Conservation (phyloP, 1,284 basidiomycete genomes). For the Leccinum griseonigrum region DNA sequence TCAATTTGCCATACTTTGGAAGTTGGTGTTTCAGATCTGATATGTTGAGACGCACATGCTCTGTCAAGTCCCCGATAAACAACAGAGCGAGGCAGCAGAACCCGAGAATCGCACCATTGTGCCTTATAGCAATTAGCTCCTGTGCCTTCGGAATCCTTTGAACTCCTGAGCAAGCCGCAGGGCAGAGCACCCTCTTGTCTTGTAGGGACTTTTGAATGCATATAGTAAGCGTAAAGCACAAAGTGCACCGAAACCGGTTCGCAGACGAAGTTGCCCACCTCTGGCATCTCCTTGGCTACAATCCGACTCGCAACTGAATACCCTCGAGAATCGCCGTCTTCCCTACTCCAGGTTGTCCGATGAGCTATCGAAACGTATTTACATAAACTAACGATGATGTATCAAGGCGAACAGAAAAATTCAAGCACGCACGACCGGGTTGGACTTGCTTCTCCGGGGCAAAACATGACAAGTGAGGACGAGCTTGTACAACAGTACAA, state of each 20-base stretch:
- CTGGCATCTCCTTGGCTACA: slow-evolving; percentile 88
- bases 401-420: neutral
- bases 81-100: neutral
- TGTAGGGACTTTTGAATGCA: slow-evolving; percentile 62
- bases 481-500: no score
- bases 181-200: slow-evolving; percentile 77
- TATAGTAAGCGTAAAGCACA: slow-evolving; percentile 26
- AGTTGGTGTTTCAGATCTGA: slow-evolving; percentile 78
- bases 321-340: slow-evolving; percentile 95
- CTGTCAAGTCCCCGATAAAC: slow-evolving; percentile 35
- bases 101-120: slow-evolving; percentile 45
- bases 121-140: slow-evolving; percentile 70
- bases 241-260: neutral
- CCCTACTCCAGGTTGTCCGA: slow-evolving; percentile 81
- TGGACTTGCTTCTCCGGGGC: slow-evolving; percentile 81
- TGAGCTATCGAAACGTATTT: slow-evolving; percentile 45
- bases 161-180: slow-evolving; percentile 88
- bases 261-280: slow-evolving; percentile 45
- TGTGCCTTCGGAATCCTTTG: slow-evolving; percentile 68
- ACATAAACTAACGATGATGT: neutral
- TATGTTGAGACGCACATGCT: slow-evolving; percentile 78
- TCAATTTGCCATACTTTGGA: slow-evolving; percentile 52
- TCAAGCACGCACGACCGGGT: slow-evolving; percentile 67
- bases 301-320: slow-evolving; percentile 74
- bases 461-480: slow-evolving; percentile 46